Evolutionary conservation across 352 stramenopile genomes (phyloP).

Genomic region (Phytopythium ostracodes): DNA sequence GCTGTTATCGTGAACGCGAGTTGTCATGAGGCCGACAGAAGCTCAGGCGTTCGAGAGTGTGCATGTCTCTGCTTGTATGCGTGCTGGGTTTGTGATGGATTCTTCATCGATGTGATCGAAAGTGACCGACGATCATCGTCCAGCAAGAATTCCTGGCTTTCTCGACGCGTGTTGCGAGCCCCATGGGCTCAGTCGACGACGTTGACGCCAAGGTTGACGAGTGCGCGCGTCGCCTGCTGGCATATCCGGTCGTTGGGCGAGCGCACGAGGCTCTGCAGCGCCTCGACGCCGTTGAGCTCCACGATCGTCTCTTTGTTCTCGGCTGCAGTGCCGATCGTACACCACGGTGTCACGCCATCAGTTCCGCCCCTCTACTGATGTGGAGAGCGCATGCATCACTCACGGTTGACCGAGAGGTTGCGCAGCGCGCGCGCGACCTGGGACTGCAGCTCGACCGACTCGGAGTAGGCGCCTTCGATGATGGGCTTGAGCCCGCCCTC

Average conservation of each 20-base stretch:
- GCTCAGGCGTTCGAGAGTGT: neutral
- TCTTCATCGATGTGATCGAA: neutral
- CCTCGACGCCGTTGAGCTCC: constrained; percentile 74
- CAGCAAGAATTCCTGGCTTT: too few species aligned
- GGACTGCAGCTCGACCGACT: constrained; percentile 84
- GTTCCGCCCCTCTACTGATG: neutral
- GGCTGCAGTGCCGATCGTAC: too few species aligned
- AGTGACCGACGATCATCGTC: neutral
- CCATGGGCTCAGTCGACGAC: constrained; percentile 50
- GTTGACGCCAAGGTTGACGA: constrained; percentile 87
- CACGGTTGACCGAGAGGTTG: constrained; percentile 93
- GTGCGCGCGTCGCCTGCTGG: constrained; percentile 81
- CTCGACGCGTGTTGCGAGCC: neutral
- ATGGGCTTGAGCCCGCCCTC: constrained; percentile 89
- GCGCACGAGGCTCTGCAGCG: constrained; percentile 71
- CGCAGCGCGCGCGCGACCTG: constrained; percentile 89
- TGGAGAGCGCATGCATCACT: too few species aligned
- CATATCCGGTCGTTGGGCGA: constrained; percentile 87
- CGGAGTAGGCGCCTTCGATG: constrained; percentile 75
- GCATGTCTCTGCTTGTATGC: neutral
- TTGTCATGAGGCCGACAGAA: too few species aligned
- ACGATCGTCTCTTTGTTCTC: constrained; percentile 90
- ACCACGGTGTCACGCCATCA: constrained; percentile 9
- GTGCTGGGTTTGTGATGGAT: neutral
- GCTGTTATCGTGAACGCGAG: too few species aligned